Conservation (phyloP, 106 monocot species). For the Posidonia australis region DNA sequence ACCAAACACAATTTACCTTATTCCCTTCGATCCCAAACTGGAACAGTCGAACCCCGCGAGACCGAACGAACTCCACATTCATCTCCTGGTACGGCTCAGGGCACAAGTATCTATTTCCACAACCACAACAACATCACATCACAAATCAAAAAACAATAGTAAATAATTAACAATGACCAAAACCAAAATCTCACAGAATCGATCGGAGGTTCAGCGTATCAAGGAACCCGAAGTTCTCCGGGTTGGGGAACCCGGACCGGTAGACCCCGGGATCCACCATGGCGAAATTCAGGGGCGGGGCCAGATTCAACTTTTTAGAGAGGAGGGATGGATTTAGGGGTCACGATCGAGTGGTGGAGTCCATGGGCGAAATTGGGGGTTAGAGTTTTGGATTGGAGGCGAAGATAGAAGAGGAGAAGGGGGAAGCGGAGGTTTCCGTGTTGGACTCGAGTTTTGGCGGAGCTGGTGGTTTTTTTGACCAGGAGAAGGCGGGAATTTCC, state of each 20-base stretch:
- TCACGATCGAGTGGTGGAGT: no score
- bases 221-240: conserved; percentile 51
- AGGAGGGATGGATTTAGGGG: no score
- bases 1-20: conserved; percentile 14
- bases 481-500: no score
- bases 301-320: no score
- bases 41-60: conserved; percentile 17
- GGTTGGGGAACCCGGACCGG: conserved; percentile 53
- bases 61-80: conserved; percentile 34
- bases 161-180: no score
- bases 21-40: conserved; percentile 22
- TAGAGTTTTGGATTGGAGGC: no score
- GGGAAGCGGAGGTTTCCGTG: no score
- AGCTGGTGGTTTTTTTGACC: no score
- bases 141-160: no score
- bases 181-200: background rate
- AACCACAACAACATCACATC: background rate
- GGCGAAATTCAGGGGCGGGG: conserved; percentile 59
- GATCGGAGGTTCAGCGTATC: conserved; percentile 33
- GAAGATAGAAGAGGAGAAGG: no score
- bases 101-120: conserved; percentile 48
- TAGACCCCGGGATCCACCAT: conserved; percentile 67
- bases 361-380: no score
- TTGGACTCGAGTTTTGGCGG: no score
- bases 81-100: conserved; percentile 52